A percentile compares a stretch with the other conserved stretches of the same genome.
phyloP scores from a whole-genome alignment of 257 asterid genomes.

The Penstemon newberryi region DNA sequence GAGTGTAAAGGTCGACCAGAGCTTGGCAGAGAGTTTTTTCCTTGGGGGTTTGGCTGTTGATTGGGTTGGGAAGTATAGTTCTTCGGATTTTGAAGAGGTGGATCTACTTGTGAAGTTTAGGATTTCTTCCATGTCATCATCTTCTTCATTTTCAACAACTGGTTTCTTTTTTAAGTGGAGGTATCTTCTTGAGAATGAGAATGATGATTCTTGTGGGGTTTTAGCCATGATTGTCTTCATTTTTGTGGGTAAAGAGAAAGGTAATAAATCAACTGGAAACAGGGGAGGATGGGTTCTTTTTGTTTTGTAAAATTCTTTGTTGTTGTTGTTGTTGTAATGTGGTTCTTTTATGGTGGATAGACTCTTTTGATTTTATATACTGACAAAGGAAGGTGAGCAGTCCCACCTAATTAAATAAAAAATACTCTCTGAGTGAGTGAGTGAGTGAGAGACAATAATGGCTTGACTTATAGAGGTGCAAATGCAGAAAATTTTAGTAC shows the following conservation, averaged over 20 bases:
- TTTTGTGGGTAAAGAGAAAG: neutral
- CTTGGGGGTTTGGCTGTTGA: constrained; percentile 32
- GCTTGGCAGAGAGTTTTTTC: constrained; percentile 52
- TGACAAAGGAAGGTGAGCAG: constrained; percentile 70
- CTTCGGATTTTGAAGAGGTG: constrained; percentile 30
- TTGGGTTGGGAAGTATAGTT: constrained; percentile 28
- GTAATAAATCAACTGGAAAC: neutral
- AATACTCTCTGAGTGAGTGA: neutral
- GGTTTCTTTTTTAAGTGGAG: constrained; percentile 61
- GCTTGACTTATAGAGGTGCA: neutral
- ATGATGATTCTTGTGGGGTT: constrained; percentile 55
- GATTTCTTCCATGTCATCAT: constrained; percentile 55
- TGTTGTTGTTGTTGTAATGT: constrained; percentile 1
- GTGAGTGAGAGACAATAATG: too few species aligned
- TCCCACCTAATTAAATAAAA: constrained; percentile 50
- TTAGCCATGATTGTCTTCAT: constrained; percentile 71
- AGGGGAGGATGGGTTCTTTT: neutral
- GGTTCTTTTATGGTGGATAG: too few species aligned
- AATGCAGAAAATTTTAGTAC: too few species aligned
- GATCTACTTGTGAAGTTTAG: constrained; percentile 25
- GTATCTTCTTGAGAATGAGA: constrained; percentile 84
- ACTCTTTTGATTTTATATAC: constrained; percentile 26
- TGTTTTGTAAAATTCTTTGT: neutral
- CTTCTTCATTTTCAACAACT: constrained; percentile 43
- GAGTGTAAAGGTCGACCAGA: constrained; percentile 46